A percentile compares a stretch with the other conserved stretches of the same genome.
Conservation (phyloP, 768 basidiomycete genomes). For the Suillus placidus region DNA sequence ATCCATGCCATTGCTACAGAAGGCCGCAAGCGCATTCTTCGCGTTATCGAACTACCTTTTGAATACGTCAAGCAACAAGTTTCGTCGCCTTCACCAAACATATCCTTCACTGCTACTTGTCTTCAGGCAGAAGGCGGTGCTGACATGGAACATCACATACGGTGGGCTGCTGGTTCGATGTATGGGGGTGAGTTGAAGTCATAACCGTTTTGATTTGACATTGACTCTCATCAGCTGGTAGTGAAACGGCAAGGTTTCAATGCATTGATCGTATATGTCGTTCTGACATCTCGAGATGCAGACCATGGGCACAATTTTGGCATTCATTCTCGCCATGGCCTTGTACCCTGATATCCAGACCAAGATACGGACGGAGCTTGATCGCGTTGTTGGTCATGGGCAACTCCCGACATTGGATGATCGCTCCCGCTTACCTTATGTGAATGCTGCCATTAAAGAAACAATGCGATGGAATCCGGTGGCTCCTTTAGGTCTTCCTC, state of each 20-base stretch:
- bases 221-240: conserved; percentile 3
- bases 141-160: conserved; percentile 7
- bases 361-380: conserved; percentile 31
- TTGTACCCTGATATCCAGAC: conserved; percentile 5
- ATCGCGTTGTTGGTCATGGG: conserved; percentile 34
- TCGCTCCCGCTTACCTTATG: conserved; percentile 47
- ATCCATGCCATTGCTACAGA: conserved; percentile 2
- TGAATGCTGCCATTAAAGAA: conserved; percentile 45
- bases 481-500: conserved; percentile 19
- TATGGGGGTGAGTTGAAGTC: conserved; percentile 8
- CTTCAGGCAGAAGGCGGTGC: neutral
- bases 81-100: neutral
- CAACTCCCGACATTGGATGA: conserved; percentile 33
- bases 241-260: conserved; percentile 4
- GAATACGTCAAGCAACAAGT: conserved; percentile 9
- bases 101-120: conserved; percentile 6
- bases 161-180: conserved; percentile 15
- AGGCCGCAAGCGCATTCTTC: conserved; percentile 3
- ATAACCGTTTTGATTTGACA: neutral
- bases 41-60: conserved; percentile 4
- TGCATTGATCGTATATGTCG: neutral
- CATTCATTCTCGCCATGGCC: conserved; percentile 13
- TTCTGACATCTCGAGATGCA: neutral
- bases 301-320: conserved; percentile 7
- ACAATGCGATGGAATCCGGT: conserved; percentile 43